Base-by-base conservation (phyloP, 176 grass and related monocot species). In the Thalia dealbata region DNA sequence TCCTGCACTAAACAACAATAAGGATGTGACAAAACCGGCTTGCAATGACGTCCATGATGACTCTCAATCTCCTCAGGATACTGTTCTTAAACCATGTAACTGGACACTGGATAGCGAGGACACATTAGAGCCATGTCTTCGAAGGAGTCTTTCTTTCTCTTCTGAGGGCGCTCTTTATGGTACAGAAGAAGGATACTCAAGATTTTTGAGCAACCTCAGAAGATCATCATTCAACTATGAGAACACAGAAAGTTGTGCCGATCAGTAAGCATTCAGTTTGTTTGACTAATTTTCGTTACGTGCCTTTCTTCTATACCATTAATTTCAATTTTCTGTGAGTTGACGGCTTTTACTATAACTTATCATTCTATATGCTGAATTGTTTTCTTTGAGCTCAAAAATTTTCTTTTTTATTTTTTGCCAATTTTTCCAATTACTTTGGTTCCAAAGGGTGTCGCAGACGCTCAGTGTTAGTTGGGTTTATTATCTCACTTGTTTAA, bases 111-210 rank as follows among this genome's bases (percentile, higher is more conserved):
- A 73, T 25, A 73, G 46, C 55, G 80, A 83, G 48, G 84, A 83
- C 73, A 50, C 66, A 30, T 73, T 84, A 46, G 51, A 60, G 69
- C 76, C 79, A 18, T 77, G 76, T 76, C 84, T 83, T 52, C 78
- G 83, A 77, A 80, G 91, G 54, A 85, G 77, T 67, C 55, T 70
- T 56, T 95, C 91, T 15, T 87, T 82, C n/a, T 83, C 87, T 19
- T 83, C 87, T 67, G 82, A 83, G 13, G 22, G 65, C 10, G 65
- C 64, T 45, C 75, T 69, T 30, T 54, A 82, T 21, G 26, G 18
- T 73, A 44, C 67, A 19, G 70, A 80, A 67, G 87, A 85, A 77
- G 73, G 62, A 27, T 64, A 65, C 50, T 29, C 75, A 30, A 29
- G 22, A 29, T 69, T 45, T 27, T 43, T 13, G 10, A 35, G 51